Evolutionary conservation across 768 basidiomycete species (phyloP).

Genomic region (Galerina sulciceps): DNA sequence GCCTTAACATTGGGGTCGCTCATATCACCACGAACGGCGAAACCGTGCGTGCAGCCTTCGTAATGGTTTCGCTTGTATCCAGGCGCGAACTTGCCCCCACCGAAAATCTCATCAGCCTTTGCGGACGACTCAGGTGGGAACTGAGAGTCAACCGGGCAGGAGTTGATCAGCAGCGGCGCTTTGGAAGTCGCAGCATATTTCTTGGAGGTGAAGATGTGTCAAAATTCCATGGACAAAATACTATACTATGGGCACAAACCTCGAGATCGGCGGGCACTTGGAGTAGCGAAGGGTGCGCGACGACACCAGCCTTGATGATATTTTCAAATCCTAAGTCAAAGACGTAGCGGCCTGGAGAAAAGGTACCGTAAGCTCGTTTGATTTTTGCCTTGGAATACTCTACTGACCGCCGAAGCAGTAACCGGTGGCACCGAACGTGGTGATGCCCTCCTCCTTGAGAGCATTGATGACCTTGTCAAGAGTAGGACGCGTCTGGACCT

Average conservation of each 20-base stretch:
- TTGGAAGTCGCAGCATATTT: constrained; percentile 49
- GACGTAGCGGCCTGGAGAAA: constrained; percentile 49
- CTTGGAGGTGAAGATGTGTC: constrained; percentile 29
- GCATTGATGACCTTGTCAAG: constrained; percentile 60
- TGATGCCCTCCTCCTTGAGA: constrained; percentile 64
- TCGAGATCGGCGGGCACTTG: constrained; percentile 63
- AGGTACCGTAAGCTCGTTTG: background rate
- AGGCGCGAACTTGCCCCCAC: constrained; percentile 44
- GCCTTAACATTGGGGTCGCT: constrained; percentile 56
- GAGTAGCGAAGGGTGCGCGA: constrained; percentile 68
- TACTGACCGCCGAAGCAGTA: constrained; percentile 71
- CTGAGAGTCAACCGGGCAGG: constrained; percentile 53
- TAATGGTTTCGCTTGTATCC: constrained; percentile 57
- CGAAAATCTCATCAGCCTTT: constrained; percentile 54
- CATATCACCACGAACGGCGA: constrained; percentile 55
- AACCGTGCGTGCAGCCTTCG: constrained; percentile 55
- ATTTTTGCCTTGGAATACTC: background rate
- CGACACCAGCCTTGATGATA: constrained; percentile 49
- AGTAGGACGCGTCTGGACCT: constrained; percentile 44
- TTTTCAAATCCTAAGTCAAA: constrained; percentile 68
- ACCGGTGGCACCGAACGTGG: constrained; percentile 59
- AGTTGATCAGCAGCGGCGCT: constrained; percentile 70
- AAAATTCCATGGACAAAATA: background rate
- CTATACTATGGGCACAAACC: constrained; percentile 32
- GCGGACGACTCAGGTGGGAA: constrained; percentile 53